Percentiles rank a stretch among this genome's conserved stretches.
These are phyloP conservation scores for Phaeodactylum tricornutum DNA, from an alignment of 108 stramenopile genomes.

Conservation along the genomic window DNA sequence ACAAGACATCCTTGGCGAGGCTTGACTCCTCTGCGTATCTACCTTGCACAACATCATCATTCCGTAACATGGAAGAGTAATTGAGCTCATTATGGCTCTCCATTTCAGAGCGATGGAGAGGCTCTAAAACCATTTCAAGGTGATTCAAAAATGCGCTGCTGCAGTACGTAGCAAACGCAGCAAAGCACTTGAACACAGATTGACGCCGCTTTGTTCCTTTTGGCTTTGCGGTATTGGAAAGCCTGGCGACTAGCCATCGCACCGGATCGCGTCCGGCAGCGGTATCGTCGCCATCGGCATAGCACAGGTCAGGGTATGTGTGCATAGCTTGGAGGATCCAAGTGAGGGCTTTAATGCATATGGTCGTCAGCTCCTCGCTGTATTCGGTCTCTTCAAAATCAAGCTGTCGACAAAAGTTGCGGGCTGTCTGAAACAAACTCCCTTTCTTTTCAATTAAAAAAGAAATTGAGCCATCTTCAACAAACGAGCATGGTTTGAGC, in stretches of 20 bases:
- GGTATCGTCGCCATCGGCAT: slow-evolving; percentile 12
- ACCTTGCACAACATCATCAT: neutral
- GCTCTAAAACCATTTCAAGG: slow-evolving; percentile 71
- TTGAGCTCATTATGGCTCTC: slow-evolving; percentile 45
- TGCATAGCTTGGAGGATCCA: slow-evolving; percentile 53
- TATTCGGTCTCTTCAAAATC: slow-evolving; percentile 51
- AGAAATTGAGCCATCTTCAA: slow-evolving; percentile 15
- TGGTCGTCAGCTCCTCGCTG: slow-evolving; percentile 33
- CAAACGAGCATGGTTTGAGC: slow-evolving; percentile 19
- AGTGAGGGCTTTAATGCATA: slow-evolving; percentile 53
- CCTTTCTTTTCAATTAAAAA: slow-evolving; percentile 34
- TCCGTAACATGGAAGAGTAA: neutral
- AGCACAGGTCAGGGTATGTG: slow-evolving; percentile 48
- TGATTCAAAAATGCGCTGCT: slow-evolving; percentile 35
- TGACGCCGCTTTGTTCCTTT: slow-evolving; percentile 56
- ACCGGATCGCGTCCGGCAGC: slow-evolving; percentile 34
- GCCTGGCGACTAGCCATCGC: slow-evolving; percentile 53
- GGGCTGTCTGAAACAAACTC: slow-evolving; percentile 45
- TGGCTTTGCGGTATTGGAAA: slow-evolving; percentile 72
- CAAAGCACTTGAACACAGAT: slow-evolving; percentile 78
- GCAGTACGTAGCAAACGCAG: slow-evolving; percentile 41
- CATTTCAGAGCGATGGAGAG: slow-evolving; percentile 57
- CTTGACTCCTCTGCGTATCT: neutral
- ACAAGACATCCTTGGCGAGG: slow-evolving; percentile 63
- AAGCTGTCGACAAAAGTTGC: slow-evolving; percentile 58